Conservation (phyloP, 495 filamentous ascomycete species). For the Lophiostoma macrostomum region DNA sequence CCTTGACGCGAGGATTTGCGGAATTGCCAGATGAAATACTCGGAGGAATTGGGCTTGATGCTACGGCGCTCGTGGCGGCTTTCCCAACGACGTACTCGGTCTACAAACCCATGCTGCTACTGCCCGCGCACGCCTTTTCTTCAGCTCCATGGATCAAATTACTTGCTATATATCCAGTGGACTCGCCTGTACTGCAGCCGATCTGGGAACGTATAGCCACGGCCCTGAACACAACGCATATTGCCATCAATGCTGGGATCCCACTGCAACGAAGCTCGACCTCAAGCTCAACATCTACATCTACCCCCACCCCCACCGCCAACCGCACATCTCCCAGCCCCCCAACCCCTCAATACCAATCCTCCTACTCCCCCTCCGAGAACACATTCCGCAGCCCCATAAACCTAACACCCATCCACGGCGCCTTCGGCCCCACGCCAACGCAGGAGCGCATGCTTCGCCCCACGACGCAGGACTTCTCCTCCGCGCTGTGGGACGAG, state of each 20-base stretch:
- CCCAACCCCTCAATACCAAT: not conserved
- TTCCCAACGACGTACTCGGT: conserved; percentile 65
- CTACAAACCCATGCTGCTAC: conserved; percentile 67
- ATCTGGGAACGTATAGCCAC: conserved; percentile 51
- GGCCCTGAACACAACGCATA: conserved; percentile 57
- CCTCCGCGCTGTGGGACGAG: conserved; percentile 68
- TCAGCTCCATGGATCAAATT: conserved; percentile 48
- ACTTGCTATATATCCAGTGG: conserved; percentile 31
- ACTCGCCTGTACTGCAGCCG: conserved; percentile 35
- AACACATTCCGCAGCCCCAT: conserved; percentile 68
- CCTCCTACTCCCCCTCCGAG: conserved; percentile 16
- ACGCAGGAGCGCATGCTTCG: conserved; percentile 36
- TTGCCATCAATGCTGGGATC: conserved; percentile 74
- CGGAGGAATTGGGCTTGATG: not conserved
- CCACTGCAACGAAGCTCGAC: conserved; percentile 36
- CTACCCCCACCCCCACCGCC: not conserved
- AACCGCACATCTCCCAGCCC: not conserved
- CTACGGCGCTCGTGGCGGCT: conserved; percentile 27
- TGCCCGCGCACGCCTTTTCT: conserved; percentile 60
- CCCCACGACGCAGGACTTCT: conserved; percentile 48
- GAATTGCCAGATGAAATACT: conserved; percentile 14
- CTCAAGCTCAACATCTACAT: not conserved
- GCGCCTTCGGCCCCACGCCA: conserved; percentile 59
- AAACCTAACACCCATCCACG: conserved; percentile 59
- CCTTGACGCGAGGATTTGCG: conserved; percentile 7